Evolutionary conservation across 345 rosid genomes (phyloP).

Genomic region (Lumnitzera littorea): DNA sequence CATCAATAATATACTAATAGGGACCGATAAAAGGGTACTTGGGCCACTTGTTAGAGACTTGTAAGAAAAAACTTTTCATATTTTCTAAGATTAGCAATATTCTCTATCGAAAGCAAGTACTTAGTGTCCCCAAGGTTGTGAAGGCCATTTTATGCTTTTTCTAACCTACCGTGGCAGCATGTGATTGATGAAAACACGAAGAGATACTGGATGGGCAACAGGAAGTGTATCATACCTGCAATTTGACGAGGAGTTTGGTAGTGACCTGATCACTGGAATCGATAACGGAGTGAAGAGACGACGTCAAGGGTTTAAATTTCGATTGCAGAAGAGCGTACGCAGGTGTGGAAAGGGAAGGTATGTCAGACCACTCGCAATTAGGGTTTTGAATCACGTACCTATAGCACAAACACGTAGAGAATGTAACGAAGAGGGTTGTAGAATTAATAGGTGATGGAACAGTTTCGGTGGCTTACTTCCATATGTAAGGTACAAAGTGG

Average conservation of each 20-base stretch:
- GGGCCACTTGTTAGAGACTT: too few species aligned
- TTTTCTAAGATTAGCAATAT: too few species aligned
- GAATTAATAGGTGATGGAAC: background rate
- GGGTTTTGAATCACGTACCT: conserved; percentile 71
- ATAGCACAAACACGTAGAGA: background rate
- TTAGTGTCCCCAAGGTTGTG: too few species aligned
- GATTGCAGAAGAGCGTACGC: conserved; percentile 64
- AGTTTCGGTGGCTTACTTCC: conserved; percentile 42
- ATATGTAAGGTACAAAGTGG: conserved; percentile 49
- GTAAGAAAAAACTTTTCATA: too few species aligned
- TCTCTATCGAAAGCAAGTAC: too few species aligned
- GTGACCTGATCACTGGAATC: conserved; percentile 81
- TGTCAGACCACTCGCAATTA: conserved; percentile 61
- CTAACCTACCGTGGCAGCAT: too few species aligned
- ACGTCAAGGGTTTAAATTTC: conserved; percentile 75
- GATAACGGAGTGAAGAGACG: conserved; percentile 55
- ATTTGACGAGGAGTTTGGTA: conserved; percentile 69
- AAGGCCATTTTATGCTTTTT: too few species aligned
- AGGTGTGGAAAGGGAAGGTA: conserved; percentile 63
- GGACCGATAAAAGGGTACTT: too few species aligned
- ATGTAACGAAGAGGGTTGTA: background rate
- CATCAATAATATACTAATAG: too few species aligned
- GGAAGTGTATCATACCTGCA: conserved; percentile 43
- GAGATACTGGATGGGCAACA: too few species aligned
- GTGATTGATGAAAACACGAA: too few species aligned